These are phyloP conservation scores for Casuarina cunninghamiana DNA, from an alignment of 306 rosid species.

Conservation along the genomic window DNA sequence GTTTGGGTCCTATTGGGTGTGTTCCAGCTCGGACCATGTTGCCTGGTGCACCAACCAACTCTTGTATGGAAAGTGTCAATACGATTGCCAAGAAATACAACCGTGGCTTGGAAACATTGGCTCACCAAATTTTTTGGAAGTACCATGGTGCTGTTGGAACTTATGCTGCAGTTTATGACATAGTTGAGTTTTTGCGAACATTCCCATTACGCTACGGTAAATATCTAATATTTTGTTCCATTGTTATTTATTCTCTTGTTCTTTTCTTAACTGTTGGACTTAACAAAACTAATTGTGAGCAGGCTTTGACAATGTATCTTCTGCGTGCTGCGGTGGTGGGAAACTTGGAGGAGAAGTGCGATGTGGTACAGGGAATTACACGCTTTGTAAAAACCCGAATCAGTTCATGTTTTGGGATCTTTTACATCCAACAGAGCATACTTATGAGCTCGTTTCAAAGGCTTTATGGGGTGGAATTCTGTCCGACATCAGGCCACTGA, in stretches of 20 bases:
- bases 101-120: constrained; percentile 33
- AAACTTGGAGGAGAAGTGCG: constrained; percentile 34
- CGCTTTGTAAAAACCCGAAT: constrained; percentile 26
- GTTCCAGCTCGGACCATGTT: constrained; percentile 35
- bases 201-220: constrained; percentile 32
- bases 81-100: constrained; percentile 34
- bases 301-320: constrained; percentile 33
- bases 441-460: constrained; percentile 35
- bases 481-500: constrained; percentile 27
- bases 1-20: constrained; percentile 41
- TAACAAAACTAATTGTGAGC: neutral
- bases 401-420: constrained; percentile 41
- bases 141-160: constrained; percentile 15
- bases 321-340: constrained; percentile 44
- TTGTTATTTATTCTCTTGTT: too few species aligned
- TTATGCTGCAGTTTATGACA: constrained; percentile 34
- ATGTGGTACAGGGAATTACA: constrained; percentile 36
- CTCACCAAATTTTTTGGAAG: neutral
- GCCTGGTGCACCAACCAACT: constrained; percentile 20
- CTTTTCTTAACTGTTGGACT: neutral
- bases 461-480: constrained; percentile 34
- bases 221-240: neutral
- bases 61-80: constrained; percentile 25
- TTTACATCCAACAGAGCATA: constrained; percentile 41
- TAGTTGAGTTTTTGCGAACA: constrained; percentile 24